Evolutionary conservation across 139 green algal genomes (phyloP).

Genomic region (Volvox reticuliferus): DNA sequence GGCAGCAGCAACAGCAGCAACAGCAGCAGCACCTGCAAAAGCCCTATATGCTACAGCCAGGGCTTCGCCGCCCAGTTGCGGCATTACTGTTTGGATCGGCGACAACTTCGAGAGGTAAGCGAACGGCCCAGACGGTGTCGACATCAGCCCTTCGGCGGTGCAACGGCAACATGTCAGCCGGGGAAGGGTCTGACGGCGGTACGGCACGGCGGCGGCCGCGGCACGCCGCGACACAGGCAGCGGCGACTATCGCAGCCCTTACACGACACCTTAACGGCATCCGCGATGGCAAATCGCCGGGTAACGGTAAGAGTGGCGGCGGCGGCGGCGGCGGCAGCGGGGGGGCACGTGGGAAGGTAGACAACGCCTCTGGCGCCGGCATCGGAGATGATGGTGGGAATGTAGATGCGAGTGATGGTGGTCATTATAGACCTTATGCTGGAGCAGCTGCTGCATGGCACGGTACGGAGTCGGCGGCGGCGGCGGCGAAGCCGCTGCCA

Average conservation of each 20-base stretch:
- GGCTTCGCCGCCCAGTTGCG: background rate
- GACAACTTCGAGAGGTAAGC: background rate
- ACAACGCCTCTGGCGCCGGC: background rate
- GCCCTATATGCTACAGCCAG: background rate
- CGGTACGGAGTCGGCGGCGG: background rate
- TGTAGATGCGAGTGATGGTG: background rate
- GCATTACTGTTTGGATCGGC: background rate
- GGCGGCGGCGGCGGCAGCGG: background rate
- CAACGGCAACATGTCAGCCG: background rate
- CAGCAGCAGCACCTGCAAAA: constrained; percentile 11
- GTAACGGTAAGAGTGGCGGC: background rate
- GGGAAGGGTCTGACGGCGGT: background rate
- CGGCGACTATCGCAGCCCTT: constrained; percentile 12
- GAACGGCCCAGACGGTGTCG: background rate
- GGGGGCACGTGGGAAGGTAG: background rate
- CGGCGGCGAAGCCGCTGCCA: background rate
- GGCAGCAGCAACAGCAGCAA: background rate
- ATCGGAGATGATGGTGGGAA: background rate
- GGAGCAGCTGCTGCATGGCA: background rate
- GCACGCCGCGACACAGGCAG: background rate
- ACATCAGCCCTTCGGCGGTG: background rate
- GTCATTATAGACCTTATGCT: background rate
- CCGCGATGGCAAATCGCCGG: background rate
- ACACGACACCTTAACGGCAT: background rate
- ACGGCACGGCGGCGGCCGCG: background rate